Conservation (phyloP, 2,329 filamentous ascomycete species). For the Neopestalotiopsis sp. region DNA sequence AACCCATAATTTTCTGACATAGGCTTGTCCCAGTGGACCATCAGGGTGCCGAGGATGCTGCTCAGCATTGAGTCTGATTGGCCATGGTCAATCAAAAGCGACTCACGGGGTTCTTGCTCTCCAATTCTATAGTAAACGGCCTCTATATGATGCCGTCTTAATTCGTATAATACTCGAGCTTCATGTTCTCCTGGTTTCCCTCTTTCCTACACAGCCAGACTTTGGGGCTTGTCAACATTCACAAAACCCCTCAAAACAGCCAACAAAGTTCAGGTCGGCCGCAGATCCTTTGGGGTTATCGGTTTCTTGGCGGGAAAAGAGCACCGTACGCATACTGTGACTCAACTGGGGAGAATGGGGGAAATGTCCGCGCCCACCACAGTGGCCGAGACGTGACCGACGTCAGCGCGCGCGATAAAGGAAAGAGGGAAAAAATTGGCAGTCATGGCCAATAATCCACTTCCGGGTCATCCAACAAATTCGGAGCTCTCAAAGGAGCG, state of each 20-base stretch:
- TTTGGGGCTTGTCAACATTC: neutral
- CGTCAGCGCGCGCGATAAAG: conserved; percentile 12
- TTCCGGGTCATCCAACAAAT: conserved; percentile 3
- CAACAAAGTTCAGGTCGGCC: neutral
- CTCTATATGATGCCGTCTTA: neutral
- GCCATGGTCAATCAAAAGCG: neutral
- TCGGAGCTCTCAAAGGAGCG: neutral
- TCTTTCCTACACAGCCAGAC: neutral
- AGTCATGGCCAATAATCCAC: neutral
- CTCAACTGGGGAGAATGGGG: too few relatives aligned
- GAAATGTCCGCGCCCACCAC: conserved; percentile 3
- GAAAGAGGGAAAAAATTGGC: neutral
- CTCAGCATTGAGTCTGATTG: neutral
- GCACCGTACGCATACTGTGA: conserved; percentile 14
- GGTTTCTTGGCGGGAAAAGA: conserved; percentile 5
- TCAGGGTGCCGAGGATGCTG: neutral
- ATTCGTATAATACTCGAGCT: neutral
- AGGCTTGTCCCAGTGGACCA: neutral
- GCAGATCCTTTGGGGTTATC: neutral
- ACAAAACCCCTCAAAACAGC: neutral
- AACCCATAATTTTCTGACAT: neutral
- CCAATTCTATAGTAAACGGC: neutral
- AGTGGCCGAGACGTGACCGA: conserved; percentile 16
- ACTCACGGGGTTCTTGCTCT: neutral
- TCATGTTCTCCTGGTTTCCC: neutral